Percentiles rank a stretch among this genome's conserved stretches.
These are phyloP conservation scores for Acacia crassicarpa DNA, from an alignment of 306 rosid genomes.

Conservation along the genomic window DNA sequence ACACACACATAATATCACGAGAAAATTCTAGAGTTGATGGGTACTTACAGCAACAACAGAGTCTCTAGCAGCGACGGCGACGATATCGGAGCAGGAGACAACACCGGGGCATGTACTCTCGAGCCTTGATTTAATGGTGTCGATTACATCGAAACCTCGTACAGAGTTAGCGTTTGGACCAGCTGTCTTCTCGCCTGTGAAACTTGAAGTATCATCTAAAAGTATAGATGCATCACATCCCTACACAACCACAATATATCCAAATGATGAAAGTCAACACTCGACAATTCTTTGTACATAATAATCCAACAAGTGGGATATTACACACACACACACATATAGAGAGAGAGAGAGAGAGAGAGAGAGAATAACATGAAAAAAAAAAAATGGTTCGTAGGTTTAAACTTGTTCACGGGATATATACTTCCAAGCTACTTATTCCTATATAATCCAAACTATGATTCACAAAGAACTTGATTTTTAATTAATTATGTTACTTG, in stretches of 20 bases:
- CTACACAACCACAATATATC: neutral
- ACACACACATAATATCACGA: neutral
- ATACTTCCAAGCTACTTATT: neutral
- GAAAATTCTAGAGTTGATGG: neutral
- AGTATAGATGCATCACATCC: slow-evolving; percentile 33
- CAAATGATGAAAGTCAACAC: neutral
- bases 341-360: no score
- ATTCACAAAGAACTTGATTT: no score
- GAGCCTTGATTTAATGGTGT: slow-evolving; percentile 47
- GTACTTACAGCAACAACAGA: slow-evolving; percentile 55
- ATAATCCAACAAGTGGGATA: neutral
- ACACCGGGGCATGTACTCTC: slow-evolving; percentile 50
- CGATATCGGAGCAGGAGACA: slow-evolving; percentile 70
- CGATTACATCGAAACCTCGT: slow-evolving; percentile 59
- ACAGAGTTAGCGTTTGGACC: slow-evolving; percentile 47
- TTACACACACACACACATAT: neutral
- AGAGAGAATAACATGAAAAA: no score
- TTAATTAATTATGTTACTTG: no score
- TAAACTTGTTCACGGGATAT: neutral
- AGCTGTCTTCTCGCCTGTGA: slow-evolving; percentile 65
- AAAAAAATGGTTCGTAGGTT: neutral
- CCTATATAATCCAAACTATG: neutral
- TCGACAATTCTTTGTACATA: no score
- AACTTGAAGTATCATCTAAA: slow-evolving; percentile 58
- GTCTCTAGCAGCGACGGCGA: slow-evolving; percentile 65